Percentiles rank a stretch among this genome's conserved stretches.
Conservation (phyloP, 768 basidiomycete genomes). For the Suillus sp. region DNA sequence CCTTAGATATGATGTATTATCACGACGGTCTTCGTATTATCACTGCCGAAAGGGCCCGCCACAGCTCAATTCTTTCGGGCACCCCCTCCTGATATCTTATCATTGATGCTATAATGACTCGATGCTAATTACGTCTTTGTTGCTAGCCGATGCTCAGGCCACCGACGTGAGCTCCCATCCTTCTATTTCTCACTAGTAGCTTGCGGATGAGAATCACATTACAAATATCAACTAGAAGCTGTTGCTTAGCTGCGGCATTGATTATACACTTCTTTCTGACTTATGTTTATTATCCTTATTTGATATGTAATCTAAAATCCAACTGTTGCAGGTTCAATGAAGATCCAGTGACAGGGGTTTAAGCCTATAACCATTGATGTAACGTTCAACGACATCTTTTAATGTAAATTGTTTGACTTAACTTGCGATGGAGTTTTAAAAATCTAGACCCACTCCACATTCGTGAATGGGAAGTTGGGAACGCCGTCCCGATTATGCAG, state of each 20-base stretch:
- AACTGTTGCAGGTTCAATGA: not conserved
- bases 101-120: constrained; percentile 6
- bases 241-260: constrained; percentile 78
- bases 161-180: not conserved
- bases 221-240: constrained; percentile 86
- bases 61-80: constrained; percentile 86
- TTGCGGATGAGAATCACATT: constrained; percentile 25
- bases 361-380: not conserved
- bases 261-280: constrained; percentile 48
- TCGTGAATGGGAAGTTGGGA: not conserved
- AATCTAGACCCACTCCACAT: not conserved
- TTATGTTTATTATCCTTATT: not conserved
- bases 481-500: not conserved
- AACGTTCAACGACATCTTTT: not conserved
- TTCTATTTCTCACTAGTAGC: constrained; percentile 5
- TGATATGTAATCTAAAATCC: not conserved
- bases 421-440: not conserved
- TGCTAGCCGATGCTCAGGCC: not conserved
- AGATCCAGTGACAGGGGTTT: not conserved
- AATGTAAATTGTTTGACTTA: not conserved
- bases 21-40: constrained; percentile 93
- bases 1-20: constrained; percentile 63
- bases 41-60: constrained; percentile 89
- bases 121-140: constrained; percentile 15
- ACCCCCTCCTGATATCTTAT: constrained; percentile 66